Conservation (phyloP, 345 rosid genomes). For the Rhodamnia rubescens region DNA sequence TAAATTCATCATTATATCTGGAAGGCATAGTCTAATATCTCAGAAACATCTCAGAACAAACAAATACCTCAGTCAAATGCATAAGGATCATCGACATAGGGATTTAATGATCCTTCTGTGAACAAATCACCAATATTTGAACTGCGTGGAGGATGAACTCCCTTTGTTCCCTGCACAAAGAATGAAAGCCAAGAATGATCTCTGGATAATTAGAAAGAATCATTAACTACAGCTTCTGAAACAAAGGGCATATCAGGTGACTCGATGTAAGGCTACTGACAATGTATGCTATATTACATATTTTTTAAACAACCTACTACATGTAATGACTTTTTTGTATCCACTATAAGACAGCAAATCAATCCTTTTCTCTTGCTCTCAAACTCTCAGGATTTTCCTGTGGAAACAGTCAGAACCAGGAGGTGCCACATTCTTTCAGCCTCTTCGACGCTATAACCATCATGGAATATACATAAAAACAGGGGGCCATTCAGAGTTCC, state of each 20-base stretch:
- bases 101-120: slow-evolving; percentile 85
- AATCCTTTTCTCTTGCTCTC: neutral
- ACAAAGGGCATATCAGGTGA: neutral
- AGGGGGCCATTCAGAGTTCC: neutral
- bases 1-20: neutral
- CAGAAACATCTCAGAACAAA: neutral
- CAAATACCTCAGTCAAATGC: slow-evolving; percentile 55
- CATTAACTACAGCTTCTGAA: neutral
- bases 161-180: slow-evolving; percentile 38
- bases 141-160: slow-evolving; percentile 21
- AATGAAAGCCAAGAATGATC: neutral
- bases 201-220: neutral
- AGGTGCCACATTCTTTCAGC: neutral
- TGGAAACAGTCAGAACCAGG: neutral
- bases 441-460: neutral
- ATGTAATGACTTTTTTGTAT: neutral
- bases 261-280: neutral
- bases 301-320: neutral
- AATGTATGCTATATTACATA: neutral
- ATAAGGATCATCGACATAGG: slow-evolving; percentile 90
- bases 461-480: neutral
- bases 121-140: slow-evolving; percentile 85
- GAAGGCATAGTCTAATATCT: neutral
- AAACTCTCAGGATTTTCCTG: neutral
- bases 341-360: neutral